Percentiles rank a stretch among this genome's conserved stretches.
Conservation (phyloP, 352 stramenopile genomes). For the Vaucheria bursata region DNA sequence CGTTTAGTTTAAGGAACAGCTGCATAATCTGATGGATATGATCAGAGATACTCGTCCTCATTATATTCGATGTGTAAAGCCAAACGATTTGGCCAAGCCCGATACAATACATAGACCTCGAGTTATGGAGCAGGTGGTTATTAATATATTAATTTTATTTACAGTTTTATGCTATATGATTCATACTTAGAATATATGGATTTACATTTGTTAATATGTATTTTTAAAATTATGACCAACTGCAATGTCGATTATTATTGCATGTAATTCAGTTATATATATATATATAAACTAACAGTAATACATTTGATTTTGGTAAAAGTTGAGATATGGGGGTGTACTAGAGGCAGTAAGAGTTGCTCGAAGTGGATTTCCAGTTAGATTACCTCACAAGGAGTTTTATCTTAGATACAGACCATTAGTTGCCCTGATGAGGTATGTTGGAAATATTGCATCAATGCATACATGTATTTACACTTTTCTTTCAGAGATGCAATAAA, state of each 20-base stretch:
- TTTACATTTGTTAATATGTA: too few species aligned
- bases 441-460: too few species aligned
- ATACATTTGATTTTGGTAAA: conserved; percentile 67
- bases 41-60: conserved; percentile 75
- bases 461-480: too few species aligned
- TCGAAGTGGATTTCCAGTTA: conserved; percentile 89
- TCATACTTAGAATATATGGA: too few species aligned
- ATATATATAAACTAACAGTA: background rate
- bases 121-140: conserved; percentile 18
- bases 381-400: conserved; percentile 55
- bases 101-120: conserved; percentile 61
- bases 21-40: conserved; percentile 58
- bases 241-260: too few species aligned
- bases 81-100: conserved; percentile 83
- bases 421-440: background rate
- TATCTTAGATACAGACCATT: conserved; percentile 8
- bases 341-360: conserved; percentile 95
- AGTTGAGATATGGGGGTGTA: conserved; percentile 90
- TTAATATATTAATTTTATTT: too few species aligned
- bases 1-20: conserved; percentile 67
- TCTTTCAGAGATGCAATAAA: too few species aligned
- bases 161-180: too few species aligned
- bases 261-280: too few species aligned
- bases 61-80: conserved; percentile 97
- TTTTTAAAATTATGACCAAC: too few species aligned